phyloP scores from a whole-genome alignment of 495 filamentous ascomycete genomes.

The Trichoderma virens region DNA sequence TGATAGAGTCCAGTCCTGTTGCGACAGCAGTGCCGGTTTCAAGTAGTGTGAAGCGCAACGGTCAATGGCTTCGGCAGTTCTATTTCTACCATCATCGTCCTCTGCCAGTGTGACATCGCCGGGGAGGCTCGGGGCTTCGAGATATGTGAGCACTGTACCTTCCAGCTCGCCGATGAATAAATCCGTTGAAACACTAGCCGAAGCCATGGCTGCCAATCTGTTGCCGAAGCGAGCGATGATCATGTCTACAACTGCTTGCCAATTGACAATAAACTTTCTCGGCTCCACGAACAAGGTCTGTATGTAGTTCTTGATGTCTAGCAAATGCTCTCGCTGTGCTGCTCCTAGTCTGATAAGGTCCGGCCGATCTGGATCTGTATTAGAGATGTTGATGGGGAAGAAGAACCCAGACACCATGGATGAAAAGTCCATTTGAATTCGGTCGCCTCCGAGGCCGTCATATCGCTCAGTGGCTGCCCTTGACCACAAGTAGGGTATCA shows the following conservation, averaged over 20 bases:
- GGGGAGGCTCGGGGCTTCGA: slow-evolving; percentile 22
- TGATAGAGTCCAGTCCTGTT: slow-evolving; percentile 21
- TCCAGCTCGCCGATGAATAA: slow-evolving; percentile 37
- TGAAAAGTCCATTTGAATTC: slow-evolving; percentile 52
- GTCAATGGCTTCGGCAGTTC: slow-evolving; percentile 30
- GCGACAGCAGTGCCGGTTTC: slow-evolving; percentile 20
- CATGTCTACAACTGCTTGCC: slow-evolving; percentile 57
- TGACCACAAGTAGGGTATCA: slow-evolving; percentile 24
- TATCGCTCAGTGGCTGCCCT: slow-evolving; percentile 49
- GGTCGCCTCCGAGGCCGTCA: slow-evolving; percentile 45
- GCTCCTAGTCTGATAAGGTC: slow-evolving; percentile 42
- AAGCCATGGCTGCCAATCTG: slow-evolving; percentile 41
- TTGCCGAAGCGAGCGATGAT: slow-evolving; percentile 50
- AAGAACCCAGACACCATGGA: slow-evolving; percentile 52
- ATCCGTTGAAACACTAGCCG: slow-evolving; percentile 23
- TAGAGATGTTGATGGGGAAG: slow-evolving; percentile 48
- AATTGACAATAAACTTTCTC: slow-evolving; percentile 32
- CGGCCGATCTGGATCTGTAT: slow-evolving; percentile 25
- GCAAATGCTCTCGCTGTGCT: slow-evolving; percentile 17
- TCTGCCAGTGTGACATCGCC: background rate
- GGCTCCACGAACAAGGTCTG: slow-evolving; percentile 19
- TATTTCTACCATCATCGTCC: slow-evolving; percentile 30
- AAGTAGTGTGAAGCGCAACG: slow-evolving; percentile 45
- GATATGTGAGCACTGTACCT: slow-evolving; percentile 39
- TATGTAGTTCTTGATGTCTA: slow-evolving; percentile 28